Conservation (phyloP, 495 filamentous ascomycete species). For the Talaromyces adpressus region DNA sequence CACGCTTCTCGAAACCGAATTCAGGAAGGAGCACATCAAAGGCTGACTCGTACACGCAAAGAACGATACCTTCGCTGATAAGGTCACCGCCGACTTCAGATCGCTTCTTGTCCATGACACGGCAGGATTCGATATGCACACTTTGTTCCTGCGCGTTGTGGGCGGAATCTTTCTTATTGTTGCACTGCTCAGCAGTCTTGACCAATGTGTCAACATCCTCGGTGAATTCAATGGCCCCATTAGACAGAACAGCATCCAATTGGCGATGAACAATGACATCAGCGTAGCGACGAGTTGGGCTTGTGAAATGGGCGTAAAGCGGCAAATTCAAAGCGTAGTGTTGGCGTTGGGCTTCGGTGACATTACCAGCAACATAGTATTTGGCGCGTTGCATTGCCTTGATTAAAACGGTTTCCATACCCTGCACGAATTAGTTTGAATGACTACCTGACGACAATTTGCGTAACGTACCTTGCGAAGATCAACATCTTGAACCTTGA, state of each 20-base stretch:
- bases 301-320: slow-evolving; percentile 95
- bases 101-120: slow-evolving; percentile 83
- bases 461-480: slow-evolving; percentile 60
- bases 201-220: slow-evolving; percentile 82
- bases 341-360: slow-evolving; percentile 61
- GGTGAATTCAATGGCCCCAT: slow-evolving; percentile 73
- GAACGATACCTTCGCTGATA: slow-evolving; percentile 92
- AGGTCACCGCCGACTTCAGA: slow-evolving; percentile 82
- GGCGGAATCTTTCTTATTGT: slow-evolving; percentile 98
- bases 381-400: slow-evolving; percentile 96
- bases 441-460: neutral
- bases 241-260: slow-evolving; percentile 78
- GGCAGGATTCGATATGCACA: slow-evolving; percentile 95
- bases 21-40: slow-evolving; percentile 98
- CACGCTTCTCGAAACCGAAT: slow-evolving; percentile 97
- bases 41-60: slow-evolving; percentile 97
- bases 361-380: slow-evolving; percentile 77
- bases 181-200: slow-evolving; percentile 94
- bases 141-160: slow-evolving; percentile 97
- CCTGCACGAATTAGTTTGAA: slow-evolving; percentile 33
- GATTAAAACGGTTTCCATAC: slow-evolving; percentile 90
- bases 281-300: slow-evolving; percentile 88
- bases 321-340: slow-evolving; percentile 93
- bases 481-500: slow-evolving; percentile 79
- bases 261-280: slow-evolving; percentile 95